Evolutionary conservation across 2,329 filamentous ascomycete species (phyloP).

Genomic region (Epicoccum nigrum): DNA sequence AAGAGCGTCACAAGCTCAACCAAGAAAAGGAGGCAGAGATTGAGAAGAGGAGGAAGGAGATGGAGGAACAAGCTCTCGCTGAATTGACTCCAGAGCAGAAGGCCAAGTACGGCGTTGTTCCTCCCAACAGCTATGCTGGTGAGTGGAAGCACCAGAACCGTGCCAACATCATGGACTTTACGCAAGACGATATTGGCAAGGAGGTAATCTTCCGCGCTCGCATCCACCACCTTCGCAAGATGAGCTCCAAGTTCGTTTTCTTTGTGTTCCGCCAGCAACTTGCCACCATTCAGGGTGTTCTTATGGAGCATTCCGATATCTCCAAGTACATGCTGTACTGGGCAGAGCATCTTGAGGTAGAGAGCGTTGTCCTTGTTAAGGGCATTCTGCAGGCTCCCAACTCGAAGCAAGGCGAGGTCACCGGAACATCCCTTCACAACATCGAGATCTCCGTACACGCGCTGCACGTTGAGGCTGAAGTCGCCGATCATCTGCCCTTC

Average conservation of each 20-base stretch:
- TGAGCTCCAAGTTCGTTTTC: conserved; percentile 84
- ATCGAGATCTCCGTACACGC: conserved; percentile 76
- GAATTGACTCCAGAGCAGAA: conserved; percentile 65
- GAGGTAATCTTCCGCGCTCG: conserved; percentile 72
- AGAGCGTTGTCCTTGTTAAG: conserved; percentile 77
- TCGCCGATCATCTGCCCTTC: conserved; percentile 69
- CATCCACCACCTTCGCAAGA: conserved; percentile 77
- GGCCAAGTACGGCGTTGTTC: conserved; percentile 63
- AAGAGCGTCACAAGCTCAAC: conserved; percentile 53
- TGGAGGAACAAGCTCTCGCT: conserved; percentile 55
- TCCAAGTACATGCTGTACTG: conserved; percentile 82
- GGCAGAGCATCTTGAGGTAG: conserved; percentile 80
- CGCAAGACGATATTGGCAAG: conserved; percentile 60
- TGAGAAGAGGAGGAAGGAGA: conserved; percentile 55
- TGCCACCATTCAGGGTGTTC: conserved; percentile 81
- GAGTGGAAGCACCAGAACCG: conserved; percentile 57
- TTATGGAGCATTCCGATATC: conserved; percentile 67
- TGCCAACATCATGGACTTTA: conserved; percentile 59
- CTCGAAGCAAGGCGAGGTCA: conserved; percentile 68
- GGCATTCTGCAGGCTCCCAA: conserved; percentile 76
- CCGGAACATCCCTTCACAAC: conserved; percentile 75
- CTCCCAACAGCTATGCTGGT: conserved; percentile 64
- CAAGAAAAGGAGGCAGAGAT: conserved; percentile 54
- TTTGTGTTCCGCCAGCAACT: conserved; percentile 85
- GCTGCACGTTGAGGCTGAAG: conserved; percentile 66